A percentile compares a stretch with the other conserved stretches of the same genome.
Evolutionary conservation across 176 grass and related monocot species (phyloP).

Genomic region (Carex littledalei): DNA sequence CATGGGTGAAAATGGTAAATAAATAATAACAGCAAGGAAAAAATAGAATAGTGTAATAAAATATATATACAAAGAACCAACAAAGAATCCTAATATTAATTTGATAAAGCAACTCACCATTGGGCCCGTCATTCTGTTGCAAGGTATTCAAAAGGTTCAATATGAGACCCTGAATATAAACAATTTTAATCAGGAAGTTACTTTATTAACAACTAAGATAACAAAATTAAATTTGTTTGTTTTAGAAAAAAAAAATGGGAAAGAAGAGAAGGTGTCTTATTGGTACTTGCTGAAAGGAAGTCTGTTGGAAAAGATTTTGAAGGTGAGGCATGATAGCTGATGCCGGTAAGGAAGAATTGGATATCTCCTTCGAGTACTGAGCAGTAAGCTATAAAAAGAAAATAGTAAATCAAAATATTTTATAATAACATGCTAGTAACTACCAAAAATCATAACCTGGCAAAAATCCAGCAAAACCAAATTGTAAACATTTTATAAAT

Average conservation of each 20-base stretch:
- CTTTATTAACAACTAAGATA: slow-evolving; percentile 15
- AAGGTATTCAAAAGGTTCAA: slow-evolving; percentile 71
- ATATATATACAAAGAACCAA: background rate
- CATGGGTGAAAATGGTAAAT: background rate
- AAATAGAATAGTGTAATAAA: background rate
- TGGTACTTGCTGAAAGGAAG: slow-evolving; percentile 86
- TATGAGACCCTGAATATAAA: slow-evolving; percentile 72
- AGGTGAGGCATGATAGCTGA: slow-evolving; percentile 85
- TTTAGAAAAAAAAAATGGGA: slow-evolving; percentile 7
- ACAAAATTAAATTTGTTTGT: slow-evolving; percentile 5
- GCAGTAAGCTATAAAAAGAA: slow-evolving; percentile 39
- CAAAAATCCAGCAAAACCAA: background rate
- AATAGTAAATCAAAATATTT: background rate
- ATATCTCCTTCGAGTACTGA: slow-evolving; percentile 60
- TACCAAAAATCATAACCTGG: background rate
- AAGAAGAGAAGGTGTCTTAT: background rate
- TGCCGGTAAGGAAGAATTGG: slow-evolving; percentile 64
- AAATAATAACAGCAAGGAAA: background rate
- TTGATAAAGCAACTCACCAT: slow-evolving; percentile 42
- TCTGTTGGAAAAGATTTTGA: slow-evolving; percentile 93
- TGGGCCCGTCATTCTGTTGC: slow-evolving; percentile 74
- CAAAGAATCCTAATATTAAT: background rate
- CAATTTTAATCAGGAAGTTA: slow-evolving; percentile 19
- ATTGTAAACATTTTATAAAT: background rate
- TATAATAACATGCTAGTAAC: background rate